Percentiles rank a stretch among this genome's conserved stretches.
Evolutionary conservation across 352 stramenopile genomes (phyloP).

Genomic region (Phytophthora macrochlamydospora): DNA sequence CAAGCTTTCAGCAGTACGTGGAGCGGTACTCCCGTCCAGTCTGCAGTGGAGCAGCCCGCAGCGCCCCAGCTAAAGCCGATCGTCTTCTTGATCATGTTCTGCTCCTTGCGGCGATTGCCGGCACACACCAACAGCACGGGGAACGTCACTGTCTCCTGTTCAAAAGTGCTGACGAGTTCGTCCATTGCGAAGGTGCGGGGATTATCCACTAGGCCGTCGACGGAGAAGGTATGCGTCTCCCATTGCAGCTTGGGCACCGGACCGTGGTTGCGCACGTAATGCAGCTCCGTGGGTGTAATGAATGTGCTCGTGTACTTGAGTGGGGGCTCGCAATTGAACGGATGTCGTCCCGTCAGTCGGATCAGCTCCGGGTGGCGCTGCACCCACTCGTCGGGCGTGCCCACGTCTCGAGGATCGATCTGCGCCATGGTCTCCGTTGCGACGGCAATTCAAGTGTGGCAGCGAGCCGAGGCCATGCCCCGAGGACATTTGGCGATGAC

Average conservation of each 20-base stretch:
- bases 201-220: slow-evolving; percentile 62
- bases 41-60: slow-evolving; percentile 82
- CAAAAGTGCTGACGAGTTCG: slow-evolving; percentile 34
- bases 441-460: background rate
- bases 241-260: slow-evolving; percentile 84
- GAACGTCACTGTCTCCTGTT: slow-evolving; percentile 59
- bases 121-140: slow-evolving; percentile 93
- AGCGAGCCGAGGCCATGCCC: slow-evolving; percentile 3
- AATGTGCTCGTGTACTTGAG: slow-evolving; percentile 84
- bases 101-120: slow-evolving; percentile 94
- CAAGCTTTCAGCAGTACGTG: slow-evolving; percentile 78
- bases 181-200: slow-evolving; percentile 58
- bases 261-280: slow-evolving; percentile 95
- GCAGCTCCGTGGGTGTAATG: slow-evolving; percentile 90
- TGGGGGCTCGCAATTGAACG: slow-evolving; percentile 94
- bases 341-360: slow-evolving; percentile 92
- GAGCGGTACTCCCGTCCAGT: slow-evolving; percentile 90
- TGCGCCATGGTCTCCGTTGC: slow-evolving; percentile 18
- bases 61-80: slow-evolving; percentile 95
- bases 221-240: slow-evolving; percentile 69
- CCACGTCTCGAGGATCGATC: slow-evolving; percentile 44
- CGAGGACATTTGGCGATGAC: slow-evolving; percentile 3
- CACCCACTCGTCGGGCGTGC: slow-evolving; percentile 91
- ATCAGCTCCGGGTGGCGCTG: slow-evolving; percentile 86
- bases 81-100: slow-evolving; percentile 95